Evolutionary conservation across 2,329 filamentous ascomycete genomes (phyloP).

Genomic region (Penicillium sp.): DNA sequence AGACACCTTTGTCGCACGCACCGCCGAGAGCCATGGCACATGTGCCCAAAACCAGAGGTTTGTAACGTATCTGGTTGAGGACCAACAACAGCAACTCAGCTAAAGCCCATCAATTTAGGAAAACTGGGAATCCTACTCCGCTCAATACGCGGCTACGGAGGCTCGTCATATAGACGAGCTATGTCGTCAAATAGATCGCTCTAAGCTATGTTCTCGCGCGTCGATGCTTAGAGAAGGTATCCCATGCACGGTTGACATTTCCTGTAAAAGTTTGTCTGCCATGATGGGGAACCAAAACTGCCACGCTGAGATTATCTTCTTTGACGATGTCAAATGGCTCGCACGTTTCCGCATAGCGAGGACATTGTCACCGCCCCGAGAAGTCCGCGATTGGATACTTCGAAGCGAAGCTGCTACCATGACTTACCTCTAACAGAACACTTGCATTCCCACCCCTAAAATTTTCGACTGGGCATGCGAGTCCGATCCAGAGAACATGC

Average conservation of each 20-base stretch:
- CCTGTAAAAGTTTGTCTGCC: conserved; percentile 1
- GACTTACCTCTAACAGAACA: conserved; percentile 2
- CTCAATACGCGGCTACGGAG: conserved; percentile 6
- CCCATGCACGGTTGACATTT: not conserved
- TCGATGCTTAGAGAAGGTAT: conserved; percentile 4
- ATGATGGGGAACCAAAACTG: conserved; percentile 10
- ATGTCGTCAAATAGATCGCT: conserved; percentile 2
- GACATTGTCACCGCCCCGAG: conserved; percentile 2
- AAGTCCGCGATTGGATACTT: conserved; percentile 6
- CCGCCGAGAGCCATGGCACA: conserved; percentile 2
- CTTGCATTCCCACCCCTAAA: conserved; percentile 2
- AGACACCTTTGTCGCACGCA: conserved; percentile 6
- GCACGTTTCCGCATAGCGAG: conserved; percentile 3
- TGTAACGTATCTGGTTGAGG: not conserved
- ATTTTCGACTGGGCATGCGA: conserved; percentile 2
- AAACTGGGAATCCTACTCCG: conserved; percentile 6
- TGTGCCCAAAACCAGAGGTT: conserved; percentile 4
- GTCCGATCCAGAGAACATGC: not conserved
- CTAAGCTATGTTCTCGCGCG: conserved; percentile 2
- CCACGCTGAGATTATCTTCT: conserved; percentile 5
- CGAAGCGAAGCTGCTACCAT: conserved; percentile 5
- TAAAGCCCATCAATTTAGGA: conserved; percentile 2
- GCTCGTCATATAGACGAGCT: conserved; percentile 7
- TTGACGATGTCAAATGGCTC: conserved; percentile 6
- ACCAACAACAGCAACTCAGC: too few species aligned